Conservation (phyloP, 768 basidiomycete species). For the Dioszegia hungarica region DNA sequence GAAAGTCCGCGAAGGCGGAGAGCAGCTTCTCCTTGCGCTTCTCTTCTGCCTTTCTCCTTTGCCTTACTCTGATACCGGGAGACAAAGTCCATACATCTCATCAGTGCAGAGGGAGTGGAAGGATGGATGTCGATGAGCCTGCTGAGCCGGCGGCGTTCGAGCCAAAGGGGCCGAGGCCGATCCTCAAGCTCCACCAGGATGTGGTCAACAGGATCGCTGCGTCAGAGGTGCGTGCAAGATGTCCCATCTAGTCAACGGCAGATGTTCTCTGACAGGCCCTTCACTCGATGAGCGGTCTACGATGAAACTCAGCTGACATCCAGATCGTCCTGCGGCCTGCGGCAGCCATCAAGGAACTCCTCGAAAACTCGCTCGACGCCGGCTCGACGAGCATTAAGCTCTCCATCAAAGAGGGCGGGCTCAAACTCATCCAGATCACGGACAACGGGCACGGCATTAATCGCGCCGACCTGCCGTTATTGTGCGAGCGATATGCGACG, state of each 20-base stretch:
- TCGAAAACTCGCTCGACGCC: constrained; percentile 95
- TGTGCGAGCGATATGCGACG: constrained; percentile 92
- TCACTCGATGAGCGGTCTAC: not conserved
- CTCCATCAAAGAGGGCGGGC: constrained; percentile 87
- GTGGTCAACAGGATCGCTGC: constrained; percentile 87
- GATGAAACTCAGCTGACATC: not conserved
- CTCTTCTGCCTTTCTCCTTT: no score
- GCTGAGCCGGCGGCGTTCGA: constrained; percentile 8
- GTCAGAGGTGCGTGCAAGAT: constrained; percentile 53
- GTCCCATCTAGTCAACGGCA: no score
- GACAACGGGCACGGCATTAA: constrained; percentile 95
- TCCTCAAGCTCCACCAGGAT: constrained; percentile 70
- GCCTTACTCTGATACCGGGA: not conserved
- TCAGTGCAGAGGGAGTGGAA: no score
- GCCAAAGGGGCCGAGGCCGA: constrained; percentile 51
- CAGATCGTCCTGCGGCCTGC: constrained; percentile 86
- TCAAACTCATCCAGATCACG: constrained; percentile 90
- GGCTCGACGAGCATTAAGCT: constrained; percentile 79
- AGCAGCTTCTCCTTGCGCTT: no score
- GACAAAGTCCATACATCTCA: no score
- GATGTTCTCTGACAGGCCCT: not conserved
- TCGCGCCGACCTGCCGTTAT: constrained; percentile 77
- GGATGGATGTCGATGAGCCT: constrained; percentile 2
- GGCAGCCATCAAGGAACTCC: constrained; percentile 89
- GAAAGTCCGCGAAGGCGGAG: not conserved